Evolutionary conservation across 305 asterid genomes (phyloP).

Genomic region (Caryopteris hybrid): DNA sequence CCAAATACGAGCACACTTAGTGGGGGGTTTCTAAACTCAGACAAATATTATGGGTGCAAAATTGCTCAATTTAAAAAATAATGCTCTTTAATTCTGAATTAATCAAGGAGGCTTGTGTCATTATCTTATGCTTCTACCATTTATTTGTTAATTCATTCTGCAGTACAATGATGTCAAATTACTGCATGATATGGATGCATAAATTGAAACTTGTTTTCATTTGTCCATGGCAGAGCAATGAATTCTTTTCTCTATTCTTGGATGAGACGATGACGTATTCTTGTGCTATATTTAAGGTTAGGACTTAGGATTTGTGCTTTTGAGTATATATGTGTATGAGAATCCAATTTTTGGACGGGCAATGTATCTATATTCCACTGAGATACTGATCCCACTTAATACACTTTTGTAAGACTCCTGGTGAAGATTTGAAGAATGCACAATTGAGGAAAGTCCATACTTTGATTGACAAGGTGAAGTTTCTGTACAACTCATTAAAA

Average conservation of each 20-base stretch:
- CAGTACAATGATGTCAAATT: background rate
- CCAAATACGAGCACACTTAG: no score
- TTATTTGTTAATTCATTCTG: background rate
- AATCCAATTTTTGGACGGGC: no score
- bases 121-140: background rate
- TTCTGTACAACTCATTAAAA: background rate
- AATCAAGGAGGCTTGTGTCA: background rate
- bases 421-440: slow-evolving; percentile 61
- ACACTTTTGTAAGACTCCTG: slow-evolving; percentile 28
- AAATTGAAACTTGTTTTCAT: background rate
- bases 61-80: no score
- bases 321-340: no score
- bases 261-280: slow-evolving; percentile 77
- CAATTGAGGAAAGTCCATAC: slow-evolving; percentile 50
- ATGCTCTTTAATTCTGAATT: no score
- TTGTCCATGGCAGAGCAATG: slow-evolving; percentile 49
- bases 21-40: no score
- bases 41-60: no score
- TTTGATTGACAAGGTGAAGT: slow-evolving; percentile 52
- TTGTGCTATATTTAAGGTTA: slow-evolving; percentile 63
- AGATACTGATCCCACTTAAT: background rate
- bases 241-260: slow-evolving; percentile 53
- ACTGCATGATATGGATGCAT: background rate
- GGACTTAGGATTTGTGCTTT: background rate
- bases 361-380: background rate